Conservation (phyloP, 306 rosid species). For the Carpinus fangiana region DNA sequence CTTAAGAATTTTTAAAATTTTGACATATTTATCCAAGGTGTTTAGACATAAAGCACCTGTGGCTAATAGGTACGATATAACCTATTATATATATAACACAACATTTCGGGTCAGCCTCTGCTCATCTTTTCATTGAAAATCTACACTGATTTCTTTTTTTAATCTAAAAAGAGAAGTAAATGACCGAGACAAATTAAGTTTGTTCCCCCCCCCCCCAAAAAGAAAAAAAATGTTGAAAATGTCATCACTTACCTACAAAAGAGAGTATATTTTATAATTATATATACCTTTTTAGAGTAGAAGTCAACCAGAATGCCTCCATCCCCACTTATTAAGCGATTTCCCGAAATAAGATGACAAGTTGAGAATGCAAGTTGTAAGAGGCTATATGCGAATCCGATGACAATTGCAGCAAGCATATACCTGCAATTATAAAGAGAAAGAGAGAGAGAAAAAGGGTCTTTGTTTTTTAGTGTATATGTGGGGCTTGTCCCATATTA, state of each 20-base stretch:
- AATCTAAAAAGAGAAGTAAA: too few species aligned
- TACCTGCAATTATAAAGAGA: constrained; percentile 37
- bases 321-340: constrained; percentile 26
- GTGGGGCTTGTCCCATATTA: too few species aligned
- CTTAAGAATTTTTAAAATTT: too few species aligned
- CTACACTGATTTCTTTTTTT: too few species aligned
- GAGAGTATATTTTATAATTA: background rate
- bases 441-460: background rate
- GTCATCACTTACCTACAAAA: background rate
- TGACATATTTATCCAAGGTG: too few species aligned
- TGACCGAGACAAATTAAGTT: too few species aligned
- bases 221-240: background rate
- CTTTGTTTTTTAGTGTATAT: too few species aligned
- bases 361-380: constrained; percentile 54
- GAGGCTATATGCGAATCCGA: constrained; percentile 44
- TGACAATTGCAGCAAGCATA: constrained; percentile 51
- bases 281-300: constrained; percentile 64
- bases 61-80: constrained; percentile 21
- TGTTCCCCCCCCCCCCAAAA: too few species aligned
- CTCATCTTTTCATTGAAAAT: background rate
- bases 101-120: background rate
- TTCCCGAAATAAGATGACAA: constrained; percentile 26
- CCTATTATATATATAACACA: background rate
- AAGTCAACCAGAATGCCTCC: constrained; percentile 45
- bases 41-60: too few species aligned